These are phyloP conservation scores for Aspergillus taichungensis DNA, from an alignment of 495 filamentous ascomycete genomes.

Conservation along the genomic window DNA sequence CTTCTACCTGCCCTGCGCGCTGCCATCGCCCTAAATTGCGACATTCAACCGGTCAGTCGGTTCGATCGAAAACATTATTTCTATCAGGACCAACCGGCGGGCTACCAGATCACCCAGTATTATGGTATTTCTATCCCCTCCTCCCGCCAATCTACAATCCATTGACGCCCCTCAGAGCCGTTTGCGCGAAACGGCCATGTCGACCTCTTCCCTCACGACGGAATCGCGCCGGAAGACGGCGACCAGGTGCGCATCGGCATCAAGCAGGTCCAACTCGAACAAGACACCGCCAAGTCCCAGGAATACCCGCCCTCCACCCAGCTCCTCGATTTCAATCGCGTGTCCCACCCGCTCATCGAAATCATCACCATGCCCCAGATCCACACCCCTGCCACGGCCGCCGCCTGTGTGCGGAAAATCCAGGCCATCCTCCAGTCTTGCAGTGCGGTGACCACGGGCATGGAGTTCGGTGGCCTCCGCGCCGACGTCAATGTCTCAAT, in stretches of 20 bases:
- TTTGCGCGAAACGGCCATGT: conserved; percentile 73
- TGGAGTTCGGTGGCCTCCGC: conserved; percentile 86
- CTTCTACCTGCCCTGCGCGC: conserved; percentile 84
- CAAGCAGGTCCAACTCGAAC: conserved; percentile 91
- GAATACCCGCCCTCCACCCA: conserved; percentile 63
- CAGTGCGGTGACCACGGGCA: conserved; percentile 75
- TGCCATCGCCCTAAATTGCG: conserved; percentile 74
- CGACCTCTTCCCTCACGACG: conserved; percentile 63
- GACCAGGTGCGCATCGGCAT: conserved; percentile 64
- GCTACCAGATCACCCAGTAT: conserved; percentile 97
- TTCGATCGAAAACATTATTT: conserved; percentile 99
- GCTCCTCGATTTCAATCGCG: conserved; percentile 89
- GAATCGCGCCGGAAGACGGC: conserved; percentile 64
- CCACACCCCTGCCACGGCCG: conserved; percentile 74
- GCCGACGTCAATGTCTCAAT: conserved; percentile 97
- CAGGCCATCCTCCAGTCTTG: conserved; percentile 73
- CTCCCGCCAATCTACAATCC: neutral
- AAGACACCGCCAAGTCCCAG: conserved; percentile 93
- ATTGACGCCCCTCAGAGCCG: conserved; percentile 44
- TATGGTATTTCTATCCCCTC: conserved; percentile 41
- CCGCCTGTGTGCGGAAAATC: conserved; percentile 79
- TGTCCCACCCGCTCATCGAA: conserved; percentile 83
- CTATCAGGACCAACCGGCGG: conserved; percentile 92
- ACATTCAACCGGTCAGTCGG: conserved; percentile 61
- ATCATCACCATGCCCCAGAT: conserved; percentile 89